Conservation (phyloP, 148 eudicot species). For the Rhododendron ovatum region DNA sequence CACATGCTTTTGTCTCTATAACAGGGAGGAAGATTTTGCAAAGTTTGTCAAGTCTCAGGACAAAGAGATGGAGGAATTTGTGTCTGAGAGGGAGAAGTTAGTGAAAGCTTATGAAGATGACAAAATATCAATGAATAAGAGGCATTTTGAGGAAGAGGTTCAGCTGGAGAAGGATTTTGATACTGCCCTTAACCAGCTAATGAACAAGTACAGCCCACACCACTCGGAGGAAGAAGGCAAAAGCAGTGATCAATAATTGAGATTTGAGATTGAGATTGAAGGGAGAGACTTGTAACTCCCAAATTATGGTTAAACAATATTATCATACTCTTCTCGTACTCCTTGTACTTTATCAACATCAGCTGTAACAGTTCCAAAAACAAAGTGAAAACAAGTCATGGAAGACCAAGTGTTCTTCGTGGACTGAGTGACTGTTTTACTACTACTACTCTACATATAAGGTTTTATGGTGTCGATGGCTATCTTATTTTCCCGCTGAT, state of each 20-base stretch:
- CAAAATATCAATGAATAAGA: constrained; percentile 46
- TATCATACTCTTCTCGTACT: not conserved
- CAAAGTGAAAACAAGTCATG: not conserved
- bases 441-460: too few species aligned
- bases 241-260: not conserved
- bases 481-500: too few species aligned
- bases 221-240: not conserved
- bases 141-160: constrained; percentile 47
- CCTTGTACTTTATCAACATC: constrained; percentile 4
- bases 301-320: not conserved
- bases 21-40: constrained; percentile 38
- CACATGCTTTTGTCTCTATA: not conserved
- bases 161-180: constrained; percentile 44
- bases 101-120: constrained; percentile 26
- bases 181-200: constrained; percentile 33
- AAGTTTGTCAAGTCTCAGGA: constrained; percentile 40
- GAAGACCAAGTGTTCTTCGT: not conserved
- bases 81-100: constrained; percentile 41
- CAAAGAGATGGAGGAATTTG: constrained; percentile 48
- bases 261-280: not conserved
- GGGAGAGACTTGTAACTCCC: not conserved
- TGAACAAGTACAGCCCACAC: constrained; percentile 44
- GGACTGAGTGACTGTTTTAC: too few species aligned
- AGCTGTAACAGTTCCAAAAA: constrained; percentile 20
- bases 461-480: too few species aligned